Evolutionary conservation across 495 filamentous ascomycete species (phyloP), one percentile per base, ranked within the genome.

Genomic region (Aspergillus saccharolyticus): DNA sequence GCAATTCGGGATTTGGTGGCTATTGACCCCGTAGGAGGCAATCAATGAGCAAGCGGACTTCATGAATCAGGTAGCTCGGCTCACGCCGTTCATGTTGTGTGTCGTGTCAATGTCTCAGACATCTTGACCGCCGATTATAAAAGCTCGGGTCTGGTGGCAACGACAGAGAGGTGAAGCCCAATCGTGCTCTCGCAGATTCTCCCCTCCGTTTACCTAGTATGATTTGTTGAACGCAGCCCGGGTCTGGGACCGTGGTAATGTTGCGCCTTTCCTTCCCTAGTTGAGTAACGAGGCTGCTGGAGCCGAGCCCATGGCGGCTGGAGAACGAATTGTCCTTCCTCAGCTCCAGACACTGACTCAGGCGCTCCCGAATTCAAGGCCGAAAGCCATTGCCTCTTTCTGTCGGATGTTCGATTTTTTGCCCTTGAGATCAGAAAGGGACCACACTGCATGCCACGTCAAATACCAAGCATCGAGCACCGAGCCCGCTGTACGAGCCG

Each of bases 31-130:
- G 33, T 39, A 39, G 33, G 12, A 30, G 33, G 33, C 10, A 39
- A 12, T 39, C 33, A 39, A 39, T 39, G 33, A 15, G 10, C 33
- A 39, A 21, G 19, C 44, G n/a, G 44, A n/a, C 18, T 45, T 45
- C 44, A 18, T 5, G 44, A 19, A 19, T 18, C 10, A 12, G 44
- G 44, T 18, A 21, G 18, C 44, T 45, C 17, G n/a, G 17, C 9
- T 17, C n/a, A 19, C 16, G 10, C 44, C 9, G 44, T 46, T 46
- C 44, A 19, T 3, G 10, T 20, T 46, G 44, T 46, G 16, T 46
- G 44, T 47, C 44, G 33, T 47, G 44, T 47, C 44, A 5, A 39
- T 47, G 44, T 47, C 44, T 47, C 20, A 45, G 44, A 45, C n/a
- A 45, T 45, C 44, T 18, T 45, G 44, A 45, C 44, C 44, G 44